These are phyloP conservation scores for Penicillium mononematosum DNA, from an alignment of 495 filamentous ascomycete genomes.

Conservation along the genomic window DNA sequence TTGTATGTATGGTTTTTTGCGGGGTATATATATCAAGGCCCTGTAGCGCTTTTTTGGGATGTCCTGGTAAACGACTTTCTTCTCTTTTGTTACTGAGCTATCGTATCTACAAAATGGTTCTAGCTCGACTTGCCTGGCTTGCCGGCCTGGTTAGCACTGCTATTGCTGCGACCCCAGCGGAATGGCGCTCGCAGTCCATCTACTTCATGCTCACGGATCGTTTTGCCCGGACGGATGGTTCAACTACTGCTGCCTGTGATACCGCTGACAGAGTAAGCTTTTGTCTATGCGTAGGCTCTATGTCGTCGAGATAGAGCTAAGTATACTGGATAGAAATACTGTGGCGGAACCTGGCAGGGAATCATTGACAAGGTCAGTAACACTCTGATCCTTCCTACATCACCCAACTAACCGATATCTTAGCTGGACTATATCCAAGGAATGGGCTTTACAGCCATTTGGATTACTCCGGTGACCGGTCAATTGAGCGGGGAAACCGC, in stretches of 20 bases:
- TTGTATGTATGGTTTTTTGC: not conserved
- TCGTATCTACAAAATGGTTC: conserved; percentile 12
- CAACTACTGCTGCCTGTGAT: conserved; percentile 55
- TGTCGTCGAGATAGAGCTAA: not conserved
- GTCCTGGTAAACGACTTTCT: not conserved
- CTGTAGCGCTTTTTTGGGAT: not conserved
- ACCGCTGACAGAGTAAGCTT: conserved; percentile 35
- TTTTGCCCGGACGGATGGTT: conserved; percentile 66
- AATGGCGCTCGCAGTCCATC: conserved; percentile 65
- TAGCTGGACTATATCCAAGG: conserved; percentile 58
- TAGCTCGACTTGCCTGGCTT: conserved; percentile 17
- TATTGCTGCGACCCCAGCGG: conserved; percentile 43
- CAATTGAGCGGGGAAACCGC: conserved; percentile 53
- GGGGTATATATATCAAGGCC: not conserved
- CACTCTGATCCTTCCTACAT: not conserved
- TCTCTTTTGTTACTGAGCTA: not conserved
- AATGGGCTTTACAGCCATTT: conserved; percentile 81
- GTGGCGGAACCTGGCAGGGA: conserved; percentile 72
- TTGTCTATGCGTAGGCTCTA: not conserved
- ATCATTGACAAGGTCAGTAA: conserved; percentile 60
- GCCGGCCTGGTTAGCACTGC: conserved; percentile 25
- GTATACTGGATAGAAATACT: conserved; percentile 51
- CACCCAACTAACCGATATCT: conserved; percentile 7
- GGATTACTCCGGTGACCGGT: conserved; percentile 74
- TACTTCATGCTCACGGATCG: conserved; percentile 78